phyloP scores from a whole-genome alignment of 192 early-diverging fungal genomes.

The Dispira simplex region DNA sequence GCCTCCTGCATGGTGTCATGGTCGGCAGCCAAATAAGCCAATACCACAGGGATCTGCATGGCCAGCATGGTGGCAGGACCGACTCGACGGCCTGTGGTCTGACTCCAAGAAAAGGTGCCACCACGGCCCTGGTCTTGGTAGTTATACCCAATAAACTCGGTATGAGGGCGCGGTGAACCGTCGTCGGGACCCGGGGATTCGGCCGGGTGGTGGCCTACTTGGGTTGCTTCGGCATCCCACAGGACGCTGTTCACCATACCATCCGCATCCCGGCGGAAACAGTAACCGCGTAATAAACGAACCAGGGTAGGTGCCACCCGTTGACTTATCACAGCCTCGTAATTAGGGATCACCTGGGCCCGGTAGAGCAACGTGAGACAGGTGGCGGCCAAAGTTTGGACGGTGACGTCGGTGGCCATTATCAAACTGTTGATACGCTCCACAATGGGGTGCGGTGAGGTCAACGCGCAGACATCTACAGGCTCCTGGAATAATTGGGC shows the following conservation, averaged over 20 bases:
- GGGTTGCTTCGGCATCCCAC: constrained; percentile 1
- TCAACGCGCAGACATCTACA: too few relatives aligned
- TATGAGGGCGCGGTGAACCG: neutral
- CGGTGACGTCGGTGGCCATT: neutral
- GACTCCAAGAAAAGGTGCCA: neutral
- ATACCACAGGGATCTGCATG: constrained; percentile 4
- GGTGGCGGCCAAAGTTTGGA: neutral
- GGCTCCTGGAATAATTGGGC: too few relatives aligned
- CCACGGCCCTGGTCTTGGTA: neutral
- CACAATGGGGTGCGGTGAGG: too few relatives aligned
- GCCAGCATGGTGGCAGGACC: neutral
- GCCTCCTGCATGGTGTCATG: neutral
- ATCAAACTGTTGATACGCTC: neutral
- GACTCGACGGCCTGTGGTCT: too few relatives aligned
- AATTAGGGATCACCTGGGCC: neutral
- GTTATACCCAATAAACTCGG: neutral
- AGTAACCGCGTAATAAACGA: neutral
- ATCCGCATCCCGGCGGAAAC: neutral
- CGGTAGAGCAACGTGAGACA: constrained; percentile 7
- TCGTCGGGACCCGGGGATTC: neutral
- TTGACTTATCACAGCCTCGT: neutral
- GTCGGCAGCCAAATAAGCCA: constrained; percentile 8
- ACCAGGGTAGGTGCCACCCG: constrained; percentile 3
- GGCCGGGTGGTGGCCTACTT: neutral
- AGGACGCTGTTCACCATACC: neutral